Percentiles rank a stretch among this genome's conserved stretches.
These are phyloP conservation scores for Luzula sylvatica DNA, from an alignment of 176 grass and related monocot genomes.

Conservation along the genomic window DNA sequence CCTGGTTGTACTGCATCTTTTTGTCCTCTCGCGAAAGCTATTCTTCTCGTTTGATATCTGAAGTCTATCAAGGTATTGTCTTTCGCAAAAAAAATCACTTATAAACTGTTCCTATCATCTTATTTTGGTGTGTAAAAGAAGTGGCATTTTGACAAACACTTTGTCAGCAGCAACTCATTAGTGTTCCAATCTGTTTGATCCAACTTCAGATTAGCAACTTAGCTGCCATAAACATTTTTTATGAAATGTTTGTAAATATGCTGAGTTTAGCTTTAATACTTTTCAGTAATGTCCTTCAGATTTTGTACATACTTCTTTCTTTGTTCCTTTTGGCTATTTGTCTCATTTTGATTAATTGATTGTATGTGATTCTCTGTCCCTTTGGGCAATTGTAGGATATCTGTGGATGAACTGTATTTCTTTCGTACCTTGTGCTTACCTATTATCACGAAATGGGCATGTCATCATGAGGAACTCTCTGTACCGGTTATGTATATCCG, in stretches of 20 bases:
- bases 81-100: too few species aligned
- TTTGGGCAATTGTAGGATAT: background rate
- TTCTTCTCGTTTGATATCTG: too few species aligned
- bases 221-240: background rate
- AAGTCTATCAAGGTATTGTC: too few species aligned
- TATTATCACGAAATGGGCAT: background rate
- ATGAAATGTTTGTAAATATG: background rate
- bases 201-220: too few species aligned
- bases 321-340: background rate
- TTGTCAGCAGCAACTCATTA: background rate
- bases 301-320: background rate
- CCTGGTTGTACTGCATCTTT: background rate
- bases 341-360: background rate
- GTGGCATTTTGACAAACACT: background rate
- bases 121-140: background rate
- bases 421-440: background rate
- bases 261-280: background rate
- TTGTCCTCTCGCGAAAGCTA: too few species aligned
- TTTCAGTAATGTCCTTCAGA: background rate
- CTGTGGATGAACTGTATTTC: slow-evolving; percentile 16
- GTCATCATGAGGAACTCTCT: slow-evolving; percentile 19
- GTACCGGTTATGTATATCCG: slow-evolving; percentile 6
- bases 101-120: too few species aligned
- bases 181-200: background rate
- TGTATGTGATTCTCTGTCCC: background rate